Conservation (phyloP, 495 filamentous ascomycete species). For the Aspergillus biplanus region DNA sequence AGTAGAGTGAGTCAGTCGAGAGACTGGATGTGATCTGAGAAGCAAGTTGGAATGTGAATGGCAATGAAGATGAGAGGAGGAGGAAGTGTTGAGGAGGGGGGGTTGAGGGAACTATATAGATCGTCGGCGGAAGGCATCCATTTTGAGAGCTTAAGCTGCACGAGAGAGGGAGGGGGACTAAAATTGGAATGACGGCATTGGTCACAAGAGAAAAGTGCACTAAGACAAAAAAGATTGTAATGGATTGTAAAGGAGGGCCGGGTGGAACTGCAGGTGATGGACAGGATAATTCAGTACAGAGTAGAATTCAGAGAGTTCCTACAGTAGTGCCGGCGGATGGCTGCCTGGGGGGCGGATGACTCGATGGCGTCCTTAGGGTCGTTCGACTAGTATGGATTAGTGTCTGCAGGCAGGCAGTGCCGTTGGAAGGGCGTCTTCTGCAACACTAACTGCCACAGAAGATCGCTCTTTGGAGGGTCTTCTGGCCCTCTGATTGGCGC, state of each 20-base stretch:
- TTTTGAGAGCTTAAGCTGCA: conserved; percentile 10
- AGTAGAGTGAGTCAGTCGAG: not conserved
- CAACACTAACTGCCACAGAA: conserved; percentile 4
- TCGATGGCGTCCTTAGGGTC: conserved; percentile 14
- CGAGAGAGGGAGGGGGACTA: not conserved
- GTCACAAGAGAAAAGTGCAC: conserved; percentile 18
- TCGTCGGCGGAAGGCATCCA: conserved; percentile 16
- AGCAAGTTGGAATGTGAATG: conserved; percentile 2
- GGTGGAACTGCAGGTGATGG: conserved; percentile 14
- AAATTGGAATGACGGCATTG: conserved; percentile 24
- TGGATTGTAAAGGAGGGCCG: not conserved
- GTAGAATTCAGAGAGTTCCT: conserved; percentile 7
- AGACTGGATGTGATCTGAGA: not conserved
- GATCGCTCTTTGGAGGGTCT: conserved; percentile 17
- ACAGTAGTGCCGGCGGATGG: conserved; percentile 17
- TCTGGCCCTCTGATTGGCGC: conserved; percentile 5
- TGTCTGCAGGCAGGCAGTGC: conserved; percentile 17
- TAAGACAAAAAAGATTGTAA: conserved; percentile 5
- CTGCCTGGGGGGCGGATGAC: conserved; percentile 23
- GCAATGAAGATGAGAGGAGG: conserved; percentile 9
- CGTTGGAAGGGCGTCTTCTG: conserved; percentile 8
- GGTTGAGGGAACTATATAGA: conserved; percentile 17
- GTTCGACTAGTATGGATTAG: conserved; percentile 5
- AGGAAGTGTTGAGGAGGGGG: not conserved
- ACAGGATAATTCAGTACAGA: too few species aligned